Evolutionary conservation across 805 yeast species (phyloP).

Genomic region (Candida verbasci): DNA sequence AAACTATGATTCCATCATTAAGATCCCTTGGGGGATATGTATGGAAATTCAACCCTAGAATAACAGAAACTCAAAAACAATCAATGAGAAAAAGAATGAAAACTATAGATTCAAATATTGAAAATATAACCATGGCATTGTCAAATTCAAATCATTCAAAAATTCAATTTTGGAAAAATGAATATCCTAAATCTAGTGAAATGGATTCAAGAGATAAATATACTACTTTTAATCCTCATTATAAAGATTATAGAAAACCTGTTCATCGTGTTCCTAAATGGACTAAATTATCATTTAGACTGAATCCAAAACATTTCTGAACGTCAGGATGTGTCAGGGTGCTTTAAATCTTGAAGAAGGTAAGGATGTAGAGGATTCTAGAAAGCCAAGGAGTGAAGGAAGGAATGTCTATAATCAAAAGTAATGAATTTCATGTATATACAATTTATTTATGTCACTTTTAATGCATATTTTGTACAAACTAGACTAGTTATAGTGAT

Average conservation of each 20-base stretch:
- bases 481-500: no score
- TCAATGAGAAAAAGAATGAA: constrained; percentile 82
- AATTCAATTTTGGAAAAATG: constrained; percentile 32
- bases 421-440: no score
- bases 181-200: constrained; percentile 72
- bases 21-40: constrained; percentile 68
- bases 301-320: constrained; percentile 68
- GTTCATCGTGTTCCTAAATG: constrained; percentile 87
- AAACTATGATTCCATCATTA: constrained; percentile 71
- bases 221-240: constrained; percentile 73
- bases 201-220: constrained; percentile 85
- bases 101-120: constrained; percentile 75
- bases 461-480: no score
- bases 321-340: no score
- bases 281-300: constrained; percentile 80
- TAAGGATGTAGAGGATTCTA: no score
- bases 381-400: no score
- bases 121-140: constrained; percentile 46
- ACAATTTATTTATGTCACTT: no score
- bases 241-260: constrained; percentile 79
- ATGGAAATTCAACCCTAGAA: constrained; percentile 51
- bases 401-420: no score
- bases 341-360: no score
- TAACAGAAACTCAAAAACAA: constrained; percentile 75
- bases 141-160: constrained; percentile 30